These are phyloP conservation scores for Neurospora discreta DNA, from an alignment of 495 filamentous ascomycete genomes.

Conservation along the genomic window DNA sequence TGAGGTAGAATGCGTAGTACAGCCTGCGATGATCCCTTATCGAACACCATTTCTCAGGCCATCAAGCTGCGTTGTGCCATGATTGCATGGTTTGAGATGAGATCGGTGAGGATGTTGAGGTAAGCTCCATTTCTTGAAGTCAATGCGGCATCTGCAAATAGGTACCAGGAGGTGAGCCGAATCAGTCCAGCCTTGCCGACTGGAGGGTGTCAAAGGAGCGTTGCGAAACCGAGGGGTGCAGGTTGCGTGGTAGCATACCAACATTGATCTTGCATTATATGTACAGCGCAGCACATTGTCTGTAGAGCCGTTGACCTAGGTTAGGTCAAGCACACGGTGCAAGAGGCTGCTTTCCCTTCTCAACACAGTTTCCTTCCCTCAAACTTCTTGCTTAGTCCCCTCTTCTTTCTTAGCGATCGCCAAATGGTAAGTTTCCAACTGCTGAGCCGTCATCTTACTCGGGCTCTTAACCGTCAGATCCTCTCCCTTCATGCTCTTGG, in stretches of 20 bases:
- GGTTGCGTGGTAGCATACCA: background rate
- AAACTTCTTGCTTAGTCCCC: constrained; percentile 1
- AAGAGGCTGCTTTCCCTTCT: background rate
- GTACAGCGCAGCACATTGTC: background rate
- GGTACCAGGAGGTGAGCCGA: background rate
- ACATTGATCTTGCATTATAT: background rate
- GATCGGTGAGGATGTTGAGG: no score
- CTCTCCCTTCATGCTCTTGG: constrained; percentile 79
- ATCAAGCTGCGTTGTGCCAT: background rate
- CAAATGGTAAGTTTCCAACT: constrained; percentile 63
- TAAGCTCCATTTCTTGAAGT: background rate
- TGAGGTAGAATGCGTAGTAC: background rate
- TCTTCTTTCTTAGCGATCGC: constrained; percentile 3
- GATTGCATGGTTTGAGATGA: background rate
- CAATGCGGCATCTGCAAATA: background rate
- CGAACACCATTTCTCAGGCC: background rate
- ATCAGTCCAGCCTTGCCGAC: background rate
- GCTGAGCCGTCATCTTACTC: constrained; percentile 46
- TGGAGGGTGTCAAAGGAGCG: background rate
- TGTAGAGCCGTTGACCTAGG: background rate
- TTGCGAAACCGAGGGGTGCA: background rate
- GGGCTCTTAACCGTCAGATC: constrained; percentile 74
- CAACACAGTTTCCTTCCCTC: background rate
- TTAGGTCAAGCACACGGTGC: background rate
- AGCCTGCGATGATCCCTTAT: background rate